These are phyloP conservation scores for Wickerhamiella allomyrinae DNA, from an alignment of 805 yeast species.

Conservation along the genomic window DNA sequence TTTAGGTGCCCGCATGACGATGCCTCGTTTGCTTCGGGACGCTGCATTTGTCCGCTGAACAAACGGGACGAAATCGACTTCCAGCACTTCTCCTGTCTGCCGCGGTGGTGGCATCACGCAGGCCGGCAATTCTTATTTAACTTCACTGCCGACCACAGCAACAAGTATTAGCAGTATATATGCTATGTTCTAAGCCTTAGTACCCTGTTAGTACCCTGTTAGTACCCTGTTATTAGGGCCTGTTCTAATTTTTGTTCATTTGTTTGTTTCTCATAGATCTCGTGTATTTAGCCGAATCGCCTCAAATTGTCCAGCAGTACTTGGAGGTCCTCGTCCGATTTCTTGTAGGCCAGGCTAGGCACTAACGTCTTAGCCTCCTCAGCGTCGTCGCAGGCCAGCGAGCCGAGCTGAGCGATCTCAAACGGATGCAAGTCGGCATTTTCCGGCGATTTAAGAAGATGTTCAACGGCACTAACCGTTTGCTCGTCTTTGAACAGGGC, in stretches of 20 bases:
- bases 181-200: too few relatives aligned
- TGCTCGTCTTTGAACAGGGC: conserved; percentile 85
- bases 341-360: conserved; percentile 72
- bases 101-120: conserved; percentile 26
- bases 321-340: conserved; percentile 75
- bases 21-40: conserved; percentile 21
- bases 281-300: conserved; percentile 11
- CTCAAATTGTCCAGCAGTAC: conserved; percentile 77
- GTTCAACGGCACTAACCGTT: conserved; percentile 87
- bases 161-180: too few relatives aligned
- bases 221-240: background rate
- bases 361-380: conserved; percentile 92
- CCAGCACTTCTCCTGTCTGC: conserved; percentile 24
- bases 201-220: too few relatives aligned
- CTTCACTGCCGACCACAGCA: conserved; percentile 7
- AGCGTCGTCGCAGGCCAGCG: conserved; percentile 87
- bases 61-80: conserved; percentile 24
- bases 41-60: conserved; percentile 25
- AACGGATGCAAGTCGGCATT: conserved; percentile 79
- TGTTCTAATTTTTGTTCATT: background rate
- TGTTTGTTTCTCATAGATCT: background rate
- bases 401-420: conserved; percentile 81
- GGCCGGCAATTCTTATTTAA: conserved; percentile 22
- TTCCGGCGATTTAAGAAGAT: conserved; percentile 59
- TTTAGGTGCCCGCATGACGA: conserved; percentile 28